Base-by-base conservation (phyloP, 495 filamentous ascomycete species). In the Annulohypoxylon maeteangense region DNA sequence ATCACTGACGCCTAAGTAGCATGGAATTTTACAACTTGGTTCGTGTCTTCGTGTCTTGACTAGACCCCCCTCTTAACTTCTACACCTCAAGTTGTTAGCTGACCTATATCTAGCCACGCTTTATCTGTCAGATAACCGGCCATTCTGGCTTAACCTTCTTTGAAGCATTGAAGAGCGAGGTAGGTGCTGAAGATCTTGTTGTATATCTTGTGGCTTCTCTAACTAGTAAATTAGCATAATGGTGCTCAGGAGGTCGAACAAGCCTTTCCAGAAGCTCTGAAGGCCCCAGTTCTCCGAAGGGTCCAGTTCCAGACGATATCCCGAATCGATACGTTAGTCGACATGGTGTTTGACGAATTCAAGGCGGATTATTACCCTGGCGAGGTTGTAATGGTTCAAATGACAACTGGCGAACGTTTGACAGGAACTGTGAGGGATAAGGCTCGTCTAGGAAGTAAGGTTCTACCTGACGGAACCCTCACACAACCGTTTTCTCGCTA, bases 11-110 rank as follows among this genome's bases (percentile, higher is more conserved):
- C 25, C 12, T 50, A 47, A 47, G 18, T 70, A 93, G 94, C 36
- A 89, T 93, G 87, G 95, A 98, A 78, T 97, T 97, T 77, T 97
- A 97, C 77, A 94, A 91, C 62, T 92, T 96, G 85, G 92, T 91
- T 80, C 62, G 86, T 78, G 45, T 42, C 25, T 50, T 45, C 62
- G 85, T 78, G 48, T 42, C 29, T 53, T 45, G 29, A 22, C 42
- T 51, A 23, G 4, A 53, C 45, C 47, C 64, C n/a, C 40, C 5
- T 36, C 8, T 14, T 53, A 14, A 18, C 25, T 14, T n/a, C 11
- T n/a, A n/a, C 14, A 27, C 32, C 14, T 20, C 48, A 47, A 25
- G 44, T 62, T 60, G 31, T 72, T 32, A 18, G 73, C 60, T 61
- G 48, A 76, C 65, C 23, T 31, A 51, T 57, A 47, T 59, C 47